These are phyloP conservation scores for Pseudotsuga menziesii DNA, from an alignment of 75 land plant species.

Conservation along the genomic window DNA sequence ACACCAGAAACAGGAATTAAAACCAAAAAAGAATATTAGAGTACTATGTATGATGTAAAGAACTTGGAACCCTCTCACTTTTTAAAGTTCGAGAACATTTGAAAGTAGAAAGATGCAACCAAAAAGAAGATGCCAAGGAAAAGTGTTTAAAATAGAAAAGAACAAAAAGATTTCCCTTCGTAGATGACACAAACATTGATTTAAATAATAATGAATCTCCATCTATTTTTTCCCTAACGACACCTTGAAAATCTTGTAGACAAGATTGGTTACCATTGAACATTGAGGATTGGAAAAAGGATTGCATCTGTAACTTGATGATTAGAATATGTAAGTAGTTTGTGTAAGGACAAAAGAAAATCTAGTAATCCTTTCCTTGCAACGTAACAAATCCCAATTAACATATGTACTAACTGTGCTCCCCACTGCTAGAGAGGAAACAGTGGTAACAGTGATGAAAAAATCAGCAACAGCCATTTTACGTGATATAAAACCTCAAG, in stretches of 20 bases:
- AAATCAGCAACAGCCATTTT: too few relatives aligned
- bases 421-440: too few relatives aligned
- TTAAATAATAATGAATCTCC: neutral
- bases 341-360: too few relatives aligned
- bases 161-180: neutral
- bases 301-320: neutral
- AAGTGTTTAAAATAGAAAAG: neutral
- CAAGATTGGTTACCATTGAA: neutral
- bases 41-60: neutral
- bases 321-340: neutral
- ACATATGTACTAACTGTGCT: too few relatives aligned
- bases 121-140: neutral
- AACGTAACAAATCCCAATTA: too few relatives aligned
- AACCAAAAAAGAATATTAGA: neutral
- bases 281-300: neutral
- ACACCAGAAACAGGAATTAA: neutral
- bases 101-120: neutral
- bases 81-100: neutral
- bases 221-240: neutral
- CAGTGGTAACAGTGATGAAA: too few relatives aligned
- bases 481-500: too few relatives aligned
- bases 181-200: neutral
- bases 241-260: neutral
- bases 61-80: neutral
- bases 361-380: too few relatives aligned